Conservation (phyloP, 2,329 filamentous ascomycete genomes). For the Fusarium cyanostomum region DNA sequence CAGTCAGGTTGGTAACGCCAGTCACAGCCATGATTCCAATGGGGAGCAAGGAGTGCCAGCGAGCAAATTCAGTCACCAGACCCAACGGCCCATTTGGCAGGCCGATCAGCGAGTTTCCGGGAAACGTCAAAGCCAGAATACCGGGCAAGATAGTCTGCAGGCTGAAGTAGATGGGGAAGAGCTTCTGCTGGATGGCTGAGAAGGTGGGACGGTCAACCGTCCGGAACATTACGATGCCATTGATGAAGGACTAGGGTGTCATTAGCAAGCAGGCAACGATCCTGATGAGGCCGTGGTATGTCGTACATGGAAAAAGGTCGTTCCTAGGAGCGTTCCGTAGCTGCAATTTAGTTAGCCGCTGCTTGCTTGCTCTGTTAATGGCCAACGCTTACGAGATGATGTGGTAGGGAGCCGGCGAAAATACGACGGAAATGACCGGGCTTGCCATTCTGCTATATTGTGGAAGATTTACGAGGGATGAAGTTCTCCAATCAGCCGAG, state of each 20-base stretch:
- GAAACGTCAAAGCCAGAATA: conserved; percentile 81
- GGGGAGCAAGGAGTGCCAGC: conserved; percentile 72
- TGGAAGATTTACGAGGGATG: conserved; percentile 7
- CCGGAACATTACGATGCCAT: conserved; percentile 78
- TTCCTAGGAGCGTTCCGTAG: conserved; percentile 88
- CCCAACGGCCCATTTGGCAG: conserved; percentile 60
- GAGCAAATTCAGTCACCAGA: conserved; percentile 68
- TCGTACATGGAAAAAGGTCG: conserved; percentile 81
- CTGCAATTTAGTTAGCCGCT: conserved; percentile 56
- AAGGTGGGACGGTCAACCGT: conserved; percentile 83
- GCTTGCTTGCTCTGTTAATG: not conserved
- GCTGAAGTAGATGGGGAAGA: conserved; percentile 90
- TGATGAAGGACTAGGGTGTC: conserved; percentile 73
- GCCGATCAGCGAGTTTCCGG: conserved; percentile 64
- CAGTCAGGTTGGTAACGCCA: conserved; percentile 73
- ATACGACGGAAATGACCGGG: conserved; percentile 63
- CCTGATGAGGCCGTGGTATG: not conserved
- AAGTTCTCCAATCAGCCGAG: conserved; percentile 21
- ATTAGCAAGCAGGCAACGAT: conserved; percentile 9
- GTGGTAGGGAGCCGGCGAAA: conserved; percentile 77
- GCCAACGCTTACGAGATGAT: conserved; percentile 69
- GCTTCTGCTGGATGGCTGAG: conserved; percentile 77
- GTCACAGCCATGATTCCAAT: conserved; percentile 75
- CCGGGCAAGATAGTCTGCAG: conserved; percentile 81
- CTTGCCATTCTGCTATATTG: conserved; percentile 52